phyloP scores from a whole-genome alignment of 495 filamentous ascomycete genomes.

The Sordaria brevicollis region DNA sequence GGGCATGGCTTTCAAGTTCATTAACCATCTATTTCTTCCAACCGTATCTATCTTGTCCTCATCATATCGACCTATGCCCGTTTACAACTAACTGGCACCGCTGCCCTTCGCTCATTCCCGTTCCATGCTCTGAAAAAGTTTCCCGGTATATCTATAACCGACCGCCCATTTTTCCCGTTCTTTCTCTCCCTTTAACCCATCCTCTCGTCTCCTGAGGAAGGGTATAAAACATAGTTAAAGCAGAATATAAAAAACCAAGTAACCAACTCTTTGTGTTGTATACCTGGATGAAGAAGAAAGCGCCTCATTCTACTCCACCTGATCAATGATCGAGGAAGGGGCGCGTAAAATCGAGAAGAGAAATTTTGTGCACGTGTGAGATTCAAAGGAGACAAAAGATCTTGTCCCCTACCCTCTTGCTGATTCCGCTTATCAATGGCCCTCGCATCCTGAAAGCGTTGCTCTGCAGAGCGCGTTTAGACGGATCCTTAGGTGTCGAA shows the following conservation, averaged over 20 bases:
- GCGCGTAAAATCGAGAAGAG: neutral
- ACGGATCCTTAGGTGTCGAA: neutral
- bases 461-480: no score
- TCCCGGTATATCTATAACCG: neutral
- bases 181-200: neutral
- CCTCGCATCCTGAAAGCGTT: neutral
- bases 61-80: neutral
- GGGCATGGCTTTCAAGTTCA: neutral
- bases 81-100: no score
- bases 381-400: neutral
- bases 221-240: neutral
- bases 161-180: neutral
- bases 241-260: neutral
- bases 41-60: neutral
- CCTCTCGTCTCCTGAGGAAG: neutral
- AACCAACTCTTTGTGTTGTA: neutral
- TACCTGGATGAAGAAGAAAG: neutral
- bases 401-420: neutral
- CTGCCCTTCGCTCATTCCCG: no score
- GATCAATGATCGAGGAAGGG: neutral
- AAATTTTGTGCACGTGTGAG: neutral
- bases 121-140: no score
- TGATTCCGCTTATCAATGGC: neutral
- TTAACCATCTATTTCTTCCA: neutral
- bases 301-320: neutral